A percentile compares a stretch with the other conserved stretches of the same genome.
phyloP scores from a whole-genome alignment of 257 asterid species.

The Marsdenia floribunda region DNA sequence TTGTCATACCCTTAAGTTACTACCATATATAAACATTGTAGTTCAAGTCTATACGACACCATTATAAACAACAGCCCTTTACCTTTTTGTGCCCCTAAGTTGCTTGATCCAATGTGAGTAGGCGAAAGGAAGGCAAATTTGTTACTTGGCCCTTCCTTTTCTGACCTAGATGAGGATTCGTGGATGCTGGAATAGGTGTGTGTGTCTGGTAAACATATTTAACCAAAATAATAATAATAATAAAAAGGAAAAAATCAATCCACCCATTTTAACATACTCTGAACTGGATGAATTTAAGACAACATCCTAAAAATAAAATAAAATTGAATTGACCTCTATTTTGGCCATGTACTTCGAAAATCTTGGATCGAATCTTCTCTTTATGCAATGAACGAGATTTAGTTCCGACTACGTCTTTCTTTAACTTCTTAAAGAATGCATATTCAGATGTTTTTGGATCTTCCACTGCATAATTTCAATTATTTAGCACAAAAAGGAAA shows the following conservation, averaged over 20 bases:
- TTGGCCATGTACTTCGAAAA: conserved; percentile 18
- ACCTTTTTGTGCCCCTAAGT: conserved; percentile 17
- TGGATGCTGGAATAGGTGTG: conserved; percentile 22
- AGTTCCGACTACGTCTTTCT: conserved; percentile 29
- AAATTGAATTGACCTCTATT: conserved; percentile 33
- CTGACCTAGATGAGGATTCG: conserved; percentile 31
- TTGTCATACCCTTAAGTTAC: conserved; percentile 6
- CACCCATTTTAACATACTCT: neutral
- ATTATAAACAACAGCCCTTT: conserved; percentile 25
- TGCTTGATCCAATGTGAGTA: conserved; percentile 14
- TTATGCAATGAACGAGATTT: conserved; percentile 22
- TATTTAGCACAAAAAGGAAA: neutral
- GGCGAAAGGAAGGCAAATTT: conserved; percentile 35
- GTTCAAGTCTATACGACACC: conserved; percentile 8
- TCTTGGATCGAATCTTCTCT: conserved; percentile 24
- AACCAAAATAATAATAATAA: too few relatives aligned
- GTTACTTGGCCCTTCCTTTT: conserved; percentile 29
- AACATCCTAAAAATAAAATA: neutral
- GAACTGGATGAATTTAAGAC: neutral
- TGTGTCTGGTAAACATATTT: conserved; percentile 27
- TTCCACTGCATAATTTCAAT: conserved; percentile 40
- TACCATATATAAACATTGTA: conserved; percentile 9
- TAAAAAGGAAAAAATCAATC: neutral
- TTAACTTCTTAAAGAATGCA: conserved; percentile 65
- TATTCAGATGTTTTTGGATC: conserved; percentile 76